Conservation (phyloP, 805 yeast species). For the Candida quercuum region DNA sequence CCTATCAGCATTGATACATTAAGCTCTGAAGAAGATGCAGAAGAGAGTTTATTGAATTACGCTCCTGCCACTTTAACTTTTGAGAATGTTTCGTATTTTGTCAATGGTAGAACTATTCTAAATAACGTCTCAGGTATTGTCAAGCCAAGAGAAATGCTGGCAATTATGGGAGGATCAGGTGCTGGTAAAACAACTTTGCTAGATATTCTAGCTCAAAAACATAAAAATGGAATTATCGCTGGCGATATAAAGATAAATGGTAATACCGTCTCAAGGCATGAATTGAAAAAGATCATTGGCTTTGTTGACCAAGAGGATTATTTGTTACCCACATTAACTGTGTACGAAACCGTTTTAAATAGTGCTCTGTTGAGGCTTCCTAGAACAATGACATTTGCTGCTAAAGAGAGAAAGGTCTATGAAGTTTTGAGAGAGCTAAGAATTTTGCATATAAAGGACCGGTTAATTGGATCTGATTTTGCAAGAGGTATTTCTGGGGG, state of each 20-base stretch:
- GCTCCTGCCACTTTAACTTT: constrained; percentile 73
- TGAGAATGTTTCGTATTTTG: constrained; percentile 59
- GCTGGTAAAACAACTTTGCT: constrained; percentile 95
- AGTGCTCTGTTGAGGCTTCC: constrained; percentile 90
- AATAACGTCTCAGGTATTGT: constrained; percentile 67
- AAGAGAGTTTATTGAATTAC: constrained; percentile 42
- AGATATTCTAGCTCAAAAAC: constrained; percentile 86
- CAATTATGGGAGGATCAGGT: constrained; percentile 98
- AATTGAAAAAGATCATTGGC: constrained; percentile 69
- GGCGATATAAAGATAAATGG: constrained; percentile 84
- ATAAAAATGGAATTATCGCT: constrained; percentile 62
- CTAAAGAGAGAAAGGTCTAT: constrained; percentile 73
- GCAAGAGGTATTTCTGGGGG: constrained; percentile 93
- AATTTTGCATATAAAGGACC: constrained; percentile 75
- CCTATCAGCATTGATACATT: constrained; percentile 20
- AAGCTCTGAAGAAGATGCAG: constrained; percentile 29
- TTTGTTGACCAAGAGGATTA: constrained; percentile 96
- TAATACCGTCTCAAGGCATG: constrained; percentile 30
- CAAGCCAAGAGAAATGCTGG: constrained; percentile 83
- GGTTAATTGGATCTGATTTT: constrained; percentile 83
- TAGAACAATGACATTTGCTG: constrained; percentile 60
- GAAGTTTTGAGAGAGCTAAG: constrained; percentile 85
- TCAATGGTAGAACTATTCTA: constrained; percentile 51
- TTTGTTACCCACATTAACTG: constrained; percentile 87
- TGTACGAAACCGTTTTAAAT: constrained; percentile 89